Evolutionary conservation across 345 rosid genomes (phyloP), one percentile per base, ranked within the genome.

Genomic region (Leavenworthia alabamica): DNA sequence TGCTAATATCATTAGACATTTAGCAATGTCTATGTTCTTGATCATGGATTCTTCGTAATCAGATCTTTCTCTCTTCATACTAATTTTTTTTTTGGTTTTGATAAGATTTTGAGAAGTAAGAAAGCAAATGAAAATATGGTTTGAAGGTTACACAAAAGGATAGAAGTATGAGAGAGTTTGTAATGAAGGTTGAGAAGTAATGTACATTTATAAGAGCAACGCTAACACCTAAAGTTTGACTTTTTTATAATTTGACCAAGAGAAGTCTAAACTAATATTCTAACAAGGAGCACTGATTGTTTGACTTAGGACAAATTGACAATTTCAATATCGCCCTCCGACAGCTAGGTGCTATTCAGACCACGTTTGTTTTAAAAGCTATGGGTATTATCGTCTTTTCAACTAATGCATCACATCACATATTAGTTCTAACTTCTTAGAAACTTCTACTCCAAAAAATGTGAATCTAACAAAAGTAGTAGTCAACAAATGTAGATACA

Each of bases 61-160:
- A 3, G 76, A 75, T 74, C 79, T 69, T 14, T 14, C 77, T 73
- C 86, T 80, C 67, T 81, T 83, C 82, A 81, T 76, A 19, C 31
- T 57, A 49, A 50, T 14, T 55, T 11, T 13, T 15, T 23, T 14
- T 10, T 32, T 32, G 29, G 53, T 60, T 44, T 19, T 23, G 7
- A 28, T 57, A 39, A 57, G 64, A 56, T 35, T 56, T 67, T 16
- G 23, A 20, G 31, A 23, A 58, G 4, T 4, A 36, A 69, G 56
- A 27, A 44, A 27, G 32, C 73, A 43, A 51, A 35, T 41, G 24
- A 12, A 22, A 19, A 2, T 22, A 42, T 15, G 39, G 16, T 27
- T 14, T 48, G 7, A 27, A 17, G 12, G 20, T 27, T 14, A 27
- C 20, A 8, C 29, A 48, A 2, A 10, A 49, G 8, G 6, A 27